Evolutionary conservation across 2,329 filamentous ascomycete genomes (phyloP), one percentile per base, ranked within the genome.

Genomic region (Sphaerulina populicola): DNA sequence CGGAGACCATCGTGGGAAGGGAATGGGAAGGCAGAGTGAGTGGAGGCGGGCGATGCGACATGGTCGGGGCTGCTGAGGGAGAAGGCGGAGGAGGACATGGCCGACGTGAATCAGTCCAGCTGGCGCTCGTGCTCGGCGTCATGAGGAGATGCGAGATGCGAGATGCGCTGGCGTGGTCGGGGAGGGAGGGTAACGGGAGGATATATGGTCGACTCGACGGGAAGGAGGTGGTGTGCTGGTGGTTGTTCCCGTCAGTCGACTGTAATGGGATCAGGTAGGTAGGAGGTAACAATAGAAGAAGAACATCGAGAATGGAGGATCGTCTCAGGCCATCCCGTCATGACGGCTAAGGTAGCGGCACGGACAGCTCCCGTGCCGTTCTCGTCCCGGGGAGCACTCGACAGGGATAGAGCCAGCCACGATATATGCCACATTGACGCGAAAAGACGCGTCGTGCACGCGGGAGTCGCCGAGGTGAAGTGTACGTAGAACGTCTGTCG

Each of bases 1-100:
- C 61, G 62, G 37, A 70, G 62, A 56, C 41, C 49, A 51, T 83
- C 81, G 72, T 80, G 68, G 76, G 80, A 69, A 6, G 76, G 74
- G 76, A 85, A 69, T 66, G 78, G 70, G 74, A 73, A 78, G 60
- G 75, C 72, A 43, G 62, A 67, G 49, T 66, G 65, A 36, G 63
- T 65, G 7, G 68, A 65, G 47, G 66, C 64, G 1, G 72, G 68
- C 36, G 71, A 71, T 27, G 60, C 57, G 45, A 74, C 67, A 52
- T 53, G 51, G 36, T 73, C 71, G 58, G 73, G 65, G 65, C 70
- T 77, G 61, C 78, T 75, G 48, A 71, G 65, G 51, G 76, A 77
- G 52, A 61, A 56, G 48, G 57, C 57, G 48, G 59, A 58, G 48
- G 59, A 58, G 46, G 63, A 60, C 60, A 66, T 65, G 58, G 57